A percentile compares a stretch with the other conserved stretches of the same genome.
phyloP scores from a whole-genome alignment of 306 rosid species.

The Pachyrhizus erosus region DNA sequence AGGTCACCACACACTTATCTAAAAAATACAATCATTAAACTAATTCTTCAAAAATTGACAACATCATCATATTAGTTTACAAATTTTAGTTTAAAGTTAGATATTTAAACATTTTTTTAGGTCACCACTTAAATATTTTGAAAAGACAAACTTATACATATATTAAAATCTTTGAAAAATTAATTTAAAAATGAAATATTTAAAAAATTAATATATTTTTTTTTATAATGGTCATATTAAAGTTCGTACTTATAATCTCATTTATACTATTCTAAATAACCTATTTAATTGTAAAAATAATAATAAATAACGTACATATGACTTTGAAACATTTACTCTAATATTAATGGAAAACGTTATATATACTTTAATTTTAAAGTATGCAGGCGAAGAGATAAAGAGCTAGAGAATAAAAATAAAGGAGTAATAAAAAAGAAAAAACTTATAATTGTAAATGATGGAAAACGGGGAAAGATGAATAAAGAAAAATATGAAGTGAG shows the following conservation, averaged over 20 bases:
- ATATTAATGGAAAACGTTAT: not conserved
- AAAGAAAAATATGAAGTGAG: too few species aligned
- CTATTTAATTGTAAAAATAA: not conserved
- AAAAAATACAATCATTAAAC: not conserved
- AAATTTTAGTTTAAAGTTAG: not conserved
- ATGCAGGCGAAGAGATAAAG: not conserved
- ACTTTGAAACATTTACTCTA: not conserved
- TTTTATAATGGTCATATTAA: too few species aligned
- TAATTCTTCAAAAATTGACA: not conserved
- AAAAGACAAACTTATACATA: not conserved
- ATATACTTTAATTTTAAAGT: too few species aligned
- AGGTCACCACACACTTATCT: not conserved
- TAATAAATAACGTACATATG: not conserved
- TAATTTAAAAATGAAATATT: not conserved
- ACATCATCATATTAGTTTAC: not conserved
- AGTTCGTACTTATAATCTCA: too few species aligned
- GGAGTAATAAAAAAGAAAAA: too few species aligned
- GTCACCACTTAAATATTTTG: not conserved
- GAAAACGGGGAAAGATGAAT: too few species aligned
- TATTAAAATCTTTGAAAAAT: not conserved
- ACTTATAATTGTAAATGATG: too few species aligned
- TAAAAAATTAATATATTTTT: too few species aligned
- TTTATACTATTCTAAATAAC: too few species aligned
- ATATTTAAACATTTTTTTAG: not conserved
- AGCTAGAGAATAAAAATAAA: too few species aligned